phyloP scores from a whole-genome alignment of 2,329 filamentous ascomycete species.

The Aspergillus glaucus region DNA sequence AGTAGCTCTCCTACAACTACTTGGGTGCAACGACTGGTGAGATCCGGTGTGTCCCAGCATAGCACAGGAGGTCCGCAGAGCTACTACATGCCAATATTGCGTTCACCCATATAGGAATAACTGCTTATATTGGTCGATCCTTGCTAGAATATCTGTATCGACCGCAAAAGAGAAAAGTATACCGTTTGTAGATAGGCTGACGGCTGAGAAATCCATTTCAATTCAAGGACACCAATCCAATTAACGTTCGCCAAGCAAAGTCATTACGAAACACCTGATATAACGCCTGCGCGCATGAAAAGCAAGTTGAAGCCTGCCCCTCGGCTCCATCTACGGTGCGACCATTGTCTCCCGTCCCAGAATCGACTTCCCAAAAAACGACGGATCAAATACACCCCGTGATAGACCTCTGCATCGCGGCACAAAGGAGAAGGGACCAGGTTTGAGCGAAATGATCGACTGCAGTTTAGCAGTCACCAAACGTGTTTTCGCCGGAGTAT shows the following conservation, averaged over 20 bases:
- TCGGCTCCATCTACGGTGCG: neutral
- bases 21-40: no score
- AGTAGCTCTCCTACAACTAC: no score
- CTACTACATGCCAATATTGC: neutral
- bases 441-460: neutral
- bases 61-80: neutral
- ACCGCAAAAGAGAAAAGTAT: neutral
- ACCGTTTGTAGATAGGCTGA: neutral
- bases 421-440: no score
- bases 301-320: neutral
- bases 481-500: conserved; percentile 99
- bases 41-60: no score
- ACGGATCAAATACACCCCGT: neutral
- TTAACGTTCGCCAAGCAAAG: conserved; percentile 11
- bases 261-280: conserved; percentile 13
- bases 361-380: neutral
- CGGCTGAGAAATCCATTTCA: conserved; percentile 1
- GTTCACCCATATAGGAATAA: no score
- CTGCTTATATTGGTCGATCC: no score
- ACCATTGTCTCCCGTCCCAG: neutral
- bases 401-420: no score
- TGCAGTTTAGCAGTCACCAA: conserved; percentile 51
- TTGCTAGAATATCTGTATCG: no score
- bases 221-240: conserved; percentile 10
- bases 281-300: conserved; percentile 18